Conservation (phyloP, 2,329 filamentous ascomycete species). For the Pseudodiploospora longispora region DNA sequence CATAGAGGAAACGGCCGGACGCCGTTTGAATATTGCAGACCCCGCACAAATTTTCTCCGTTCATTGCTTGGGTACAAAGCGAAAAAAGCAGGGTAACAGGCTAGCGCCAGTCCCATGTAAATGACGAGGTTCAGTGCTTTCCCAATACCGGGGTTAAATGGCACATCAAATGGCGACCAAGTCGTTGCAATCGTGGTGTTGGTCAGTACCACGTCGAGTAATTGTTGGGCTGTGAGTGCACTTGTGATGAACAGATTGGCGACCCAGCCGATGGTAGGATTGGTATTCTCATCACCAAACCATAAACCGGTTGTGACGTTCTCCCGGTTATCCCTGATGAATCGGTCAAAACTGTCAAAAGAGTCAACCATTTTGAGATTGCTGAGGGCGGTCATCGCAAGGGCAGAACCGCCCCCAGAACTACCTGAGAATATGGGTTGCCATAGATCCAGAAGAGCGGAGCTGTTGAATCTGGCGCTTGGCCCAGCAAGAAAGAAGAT, state of each 20-base stretch:
- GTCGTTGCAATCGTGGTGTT: conserved; percentile 62
- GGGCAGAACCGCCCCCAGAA: conserved; percentile 20
- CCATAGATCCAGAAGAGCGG: conserved; percentile 26
- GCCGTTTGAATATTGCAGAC: conserved; percentile 86
- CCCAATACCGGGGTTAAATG: conserved; percentile 60
- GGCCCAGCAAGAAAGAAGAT: conserved; percentile 26
- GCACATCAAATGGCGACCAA: conserved; percentile 68
- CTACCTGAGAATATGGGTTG: conserved; percentile 22
- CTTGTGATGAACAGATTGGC: conserved; percentile 52
- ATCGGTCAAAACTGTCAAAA: conserved; percentile 59
- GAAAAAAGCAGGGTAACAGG: conserved; percentile 78
- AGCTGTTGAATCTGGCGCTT: conserved; percentile 27
- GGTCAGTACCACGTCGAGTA: conserved; percentile 56
- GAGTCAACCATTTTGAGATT: conserved; percentile 50
- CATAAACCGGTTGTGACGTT: conserved; percentile 72
- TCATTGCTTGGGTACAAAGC: conserved; percentile 84
- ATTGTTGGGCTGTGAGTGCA: conserved; percentile 56
- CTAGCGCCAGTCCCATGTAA: conserved; percentile 74
- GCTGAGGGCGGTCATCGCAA: conserved; percentile 12
- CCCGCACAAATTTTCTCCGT: conserved; percentile 67
- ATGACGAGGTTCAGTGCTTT: conserved; percentile 70
- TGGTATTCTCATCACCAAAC: conserved; percentile 51
- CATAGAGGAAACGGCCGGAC: conserved; percentile 76
- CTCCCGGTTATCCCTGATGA: conserved; percentile 53
- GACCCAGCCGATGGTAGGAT: conserved; percentile 63